Base-by-base conservation (phyloP, 106 monocot species). In the Chionographis japonica region DNA sequence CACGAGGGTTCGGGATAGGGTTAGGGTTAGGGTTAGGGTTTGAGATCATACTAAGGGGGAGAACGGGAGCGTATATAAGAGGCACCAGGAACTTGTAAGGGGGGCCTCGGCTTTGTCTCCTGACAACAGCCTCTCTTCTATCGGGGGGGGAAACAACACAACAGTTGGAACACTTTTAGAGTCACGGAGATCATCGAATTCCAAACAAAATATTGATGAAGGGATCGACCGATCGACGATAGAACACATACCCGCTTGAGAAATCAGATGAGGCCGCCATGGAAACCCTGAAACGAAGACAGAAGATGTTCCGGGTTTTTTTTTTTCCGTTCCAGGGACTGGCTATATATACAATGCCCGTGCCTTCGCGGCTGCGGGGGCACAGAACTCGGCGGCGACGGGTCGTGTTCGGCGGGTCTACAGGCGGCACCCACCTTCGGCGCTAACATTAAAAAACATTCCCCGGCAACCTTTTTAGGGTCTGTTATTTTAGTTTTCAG, bases 61-160 rank as follows among this genome's bases (percentile, higher is more conserved):
- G 91, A 63, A 78, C 60, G 0, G 91, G 95, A 52, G 95, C 91
- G 64, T 95, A 95, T 17, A 95, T 71, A 13, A 95, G 91, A n/a
- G 95, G 95, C 16, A 86, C 65, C 60, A 95, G 49, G 66, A 91
- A 85, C 60, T 76, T 75, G 13, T 68, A 64, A 2, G 78, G 88
- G 2, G 91, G 50, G 19, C 75, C 78, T 52, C 73, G 77, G 49
- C 61, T 81, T 40, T 72, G 77, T 69, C 59, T 80, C 72, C 41
- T 75, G 36, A 61, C 52, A 13, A 56, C 74, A 15, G 60, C 56
- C 19, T 83, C 79, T 63, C 84, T 84, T 51, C 78, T 50, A 52
- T 3, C 63, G 37, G 4, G 5, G n/a, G 63, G 35, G 35, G 37
- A 5, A 15, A 65, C 17, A 40, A 19, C 17, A 8, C 40, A 50